Percentiles rank a stretch among this genome's conserved stretches.
These are phyloP conservation scores for Agrocybe chaxingu DNA, from an alignment of 768 basidiomycete genomes.

Conservation along the genomic window DNA sequence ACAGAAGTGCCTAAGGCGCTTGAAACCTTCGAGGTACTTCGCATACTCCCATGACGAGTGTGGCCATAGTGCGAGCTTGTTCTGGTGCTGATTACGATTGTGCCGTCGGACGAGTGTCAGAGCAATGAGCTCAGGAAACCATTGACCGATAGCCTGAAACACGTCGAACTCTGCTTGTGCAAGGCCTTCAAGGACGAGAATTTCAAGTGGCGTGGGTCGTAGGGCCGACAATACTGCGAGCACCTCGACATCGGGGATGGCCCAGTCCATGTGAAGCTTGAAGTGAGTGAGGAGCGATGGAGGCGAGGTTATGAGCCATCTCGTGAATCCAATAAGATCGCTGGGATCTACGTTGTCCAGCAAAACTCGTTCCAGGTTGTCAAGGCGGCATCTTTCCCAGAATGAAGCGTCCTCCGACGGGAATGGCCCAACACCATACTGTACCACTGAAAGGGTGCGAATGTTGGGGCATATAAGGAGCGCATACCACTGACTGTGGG, in stretches of 20 bases:
- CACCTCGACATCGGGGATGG: slow-evolving; percentile 17
- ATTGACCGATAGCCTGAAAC: slow-evolving; percentile 15
- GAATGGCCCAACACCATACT: slow-evolving; percentile 12
- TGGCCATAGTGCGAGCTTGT: slow-evolving; percentile 20
- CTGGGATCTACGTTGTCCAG: slow-evolving; percentile 17
- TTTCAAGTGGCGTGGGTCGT: slow-evolving; percentile 13
- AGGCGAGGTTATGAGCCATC: slow-evolving; percentile 4
- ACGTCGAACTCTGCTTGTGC: slow-evolving; percentile 15
- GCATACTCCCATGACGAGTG: slow-evolving; percentile 24
- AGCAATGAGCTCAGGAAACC: slow-evolving; percentile 17
- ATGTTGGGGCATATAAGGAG: slow-evolving; percentile 19
- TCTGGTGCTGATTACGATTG: slow-evolving; percentile 20
- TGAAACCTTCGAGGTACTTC: slow-evolving; percentile 10
- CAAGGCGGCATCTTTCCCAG: slow-evolving; percentile 15
- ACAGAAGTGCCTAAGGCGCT: slow-evolving; percentile 20
- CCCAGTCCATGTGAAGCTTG: slow-evolving; percentile 23
- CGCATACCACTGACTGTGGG: slow-evolving; percentile 19
- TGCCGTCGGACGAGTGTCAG: slow-evolving; percentile 24
- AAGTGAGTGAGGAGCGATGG: slow-evolving; percentile 20
- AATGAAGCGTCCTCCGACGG: slow-evolving; percentile 11
- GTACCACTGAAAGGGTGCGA: slow-evolving; percentile 18
- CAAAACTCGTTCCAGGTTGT: slow-evolving; percentile 19
- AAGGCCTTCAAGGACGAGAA: slow-evolving; percentile 24
- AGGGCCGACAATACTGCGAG: slow-evolving; percentile 13
- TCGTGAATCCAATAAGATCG: slow-evolving; percentile 11